These are phyloP conservation scores for Suillus placidus DNA, from an alignment of 768 basidiomycete genomes.

Conservation along the genomic window DNA sequence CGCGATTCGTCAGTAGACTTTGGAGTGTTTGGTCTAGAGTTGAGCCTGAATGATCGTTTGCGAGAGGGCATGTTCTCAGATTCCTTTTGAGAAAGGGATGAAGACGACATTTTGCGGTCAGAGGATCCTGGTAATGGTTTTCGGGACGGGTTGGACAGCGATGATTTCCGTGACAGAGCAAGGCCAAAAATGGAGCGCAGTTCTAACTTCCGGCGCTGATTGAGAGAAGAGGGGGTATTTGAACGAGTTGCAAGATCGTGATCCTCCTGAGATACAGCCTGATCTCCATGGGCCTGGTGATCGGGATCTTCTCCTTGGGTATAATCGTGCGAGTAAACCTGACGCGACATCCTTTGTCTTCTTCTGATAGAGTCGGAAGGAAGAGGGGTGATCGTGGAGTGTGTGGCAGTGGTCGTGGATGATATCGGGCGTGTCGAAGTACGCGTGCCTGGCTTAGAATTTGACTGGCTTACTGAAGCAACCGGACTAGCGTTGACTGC, in stretches of 20 bases:
- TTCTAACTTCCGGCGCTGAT: slow-evolving; percentile 21
- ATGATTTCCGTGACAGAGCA: slow-evolving; percentile 29
- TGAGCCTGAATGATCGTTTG: slow-evolving; percentile 34
- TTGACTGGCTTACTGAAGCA: slow-evolving; percentile 20
- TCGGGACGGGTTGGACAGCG: slow-evolving; percentile 23
- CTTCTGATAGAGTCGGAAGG: slow-evolving; percentile 44
- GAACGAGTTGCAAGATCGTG: slow-evolving; percentile 28
- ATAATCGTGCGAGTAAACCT: slow-evolving; percentile 20
- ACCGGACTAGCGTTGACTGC: slow-evolving; percentile 16
- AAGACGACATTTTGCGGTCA: slow-evolving; percentile 27
- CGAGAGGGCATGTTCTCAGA: slow-evolving; percentile 20
- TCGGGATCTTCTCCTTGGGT: slow-evolving; percentile 16
- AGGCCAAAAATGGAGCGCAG: slow-evolving; percentile 33
- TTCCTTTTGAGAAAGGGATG: slow-evolving; percentile 24
- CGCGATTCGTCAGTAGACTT: slow-evolving; percentile 28
- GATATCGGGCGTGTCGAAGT: slow-evolving; percentile 64
- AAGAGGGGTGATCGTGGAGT: slow-evolving; percentile 60
- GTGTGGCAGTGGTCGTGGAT: slow-evolving; percentile 63
- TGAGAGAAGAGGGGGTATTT: slow-evolving; percentile 32
- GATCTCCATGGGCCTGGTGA: slow-evolving; percentile 16
- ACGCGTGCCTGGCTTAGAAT: slow-evolving; percentile 46
- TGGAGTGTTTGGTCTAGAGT: slow-evolving; percentile 34
- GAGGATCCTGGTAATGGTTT: slow-evolving; percentile 21
- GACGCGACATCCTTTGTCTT: slow-evolving; percentile 20
- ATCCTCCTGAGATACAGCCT: slow-evolving; percentile 19